These are phyloP conservation scores for Penicillium bovifimosum DNA, from an alignment of 495 filamentous ascomycete genomes.

Conservation along the genomic window DNA sequence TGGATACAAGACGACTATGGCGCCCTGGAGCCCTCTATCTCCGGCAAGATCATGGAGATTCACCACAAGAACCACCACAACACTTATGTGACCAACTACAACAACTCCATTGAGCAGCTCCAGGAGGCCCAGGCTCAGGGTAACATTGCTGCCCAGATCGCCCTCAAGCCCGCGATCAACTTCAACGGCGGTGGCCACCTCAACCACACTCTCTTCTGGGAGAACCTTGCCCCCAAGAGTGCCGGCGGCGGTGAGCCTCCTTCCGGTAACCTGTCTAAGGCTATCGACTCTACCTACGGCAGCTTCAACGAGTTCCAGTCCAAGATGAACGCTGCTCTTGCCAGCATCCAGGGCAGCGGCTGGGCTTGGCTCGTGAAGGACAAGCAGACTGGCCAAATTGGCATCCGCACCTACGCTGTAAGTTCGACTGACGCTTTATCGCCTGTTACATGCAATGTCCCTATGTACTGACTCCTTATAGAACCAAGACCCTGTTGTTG, in stretches of 20 bases:
- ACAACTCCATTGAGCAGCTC: slow-evolving; percentile 54
- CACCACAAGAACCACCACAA: slow-evolving; percentile 68
- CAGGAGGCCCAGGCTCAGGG: slow-evolving; percentile 46
- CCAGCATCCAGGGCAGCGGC: slow-evolving; percentile 87
- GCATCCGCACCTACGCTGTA: slow-evolving; percentile 71
- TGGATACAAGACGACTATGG: slow-evolving; percentile 66
- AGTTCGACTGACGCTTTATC: slow-evolving; percentile 12
- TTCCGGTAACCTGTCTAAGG: slow-evolving; percentile 55
- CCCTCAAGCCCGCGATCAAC: slow-evolving; percentile 82
- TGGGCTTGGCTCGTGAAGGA: slow-evolving; percentile 96
- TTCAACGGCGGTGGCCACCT: slow-evolving; percentile 95
- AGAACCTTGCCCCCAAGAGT: slow-evolving; percentile 75
- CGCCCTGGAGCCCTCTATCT: slow-evolving; percentile 91
- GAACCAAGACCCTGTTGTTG: slow-evolving; percentile 92
- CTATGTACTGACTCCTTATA: slow-evolving; percentile 21
- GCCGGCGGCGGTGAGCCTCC: slow-evolving; percentile 72
- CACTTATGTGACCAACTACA: slow-evolving; percentile 66
- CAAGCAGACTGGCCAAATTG: slow-evolving; percentile 64
- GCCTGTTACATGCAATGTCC: background rate
- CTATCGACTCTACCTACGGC: slow-evolving; percentile 74
- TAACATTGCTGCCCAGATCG: slow-evolving; percentile 63
- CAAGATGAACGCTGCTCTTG: slow-evolving; percentile 71
- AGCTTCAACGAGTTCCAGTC: slow-evolving; percentile 67
- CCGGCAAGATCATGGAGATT: slow-evolving; percentile 96
- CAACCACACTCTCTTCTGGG: slow-evolving; percentile 92